These are phyloP conservation scores for Leersia perrieri DNA, from an alignment of 176 grass and related monocot species.

Conservation along the genomic window DNA sequence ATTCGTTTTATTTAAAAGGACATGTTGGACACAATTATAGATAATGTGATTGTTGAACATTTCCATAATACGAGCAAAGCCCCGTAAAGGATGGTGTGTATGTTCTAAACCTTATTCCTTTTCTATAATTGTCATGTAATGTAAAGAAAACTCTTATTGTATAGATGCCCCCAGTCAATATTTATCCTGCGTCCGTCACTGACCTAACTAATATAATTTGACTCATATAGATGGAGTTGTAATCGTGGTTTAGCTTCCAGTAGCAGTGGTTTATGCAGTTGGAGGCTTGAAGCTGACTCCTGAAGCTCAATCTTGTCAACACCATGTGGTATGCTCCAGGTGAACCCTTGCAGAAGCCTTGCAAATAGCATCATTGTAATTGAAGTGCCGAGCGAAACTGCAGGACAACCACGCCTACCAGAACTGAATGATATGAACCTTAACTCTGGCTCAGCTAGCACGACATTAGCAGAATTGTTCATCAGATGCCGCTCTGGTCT, in stretches of 20 bases:
- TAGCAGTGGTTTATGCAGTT: not conserved
- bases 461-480: not conserved
- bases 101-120: no score
- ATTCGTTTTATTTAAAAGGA: no score
- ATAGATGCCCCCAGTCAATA: no score
- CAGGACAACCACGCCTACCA: constrained; percentile 38
- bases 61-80: no score
- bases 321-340: not conserved
- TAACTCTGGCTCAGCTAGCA: constrained; percentile 22
- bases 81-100: no score
- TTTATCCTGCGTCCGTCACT: no score
- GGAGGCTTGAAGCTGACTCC: constrained; percentile 6
- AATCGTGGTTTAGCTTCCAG: constrained; percentile 17
- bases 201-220: no score
- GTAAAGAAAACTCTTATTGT: no score
- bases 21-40: no score
- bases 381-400: not conserved
- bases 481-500: constrained; percentile 27
- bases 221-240: not conserved
- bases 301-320: not conserved
- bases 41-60: no score
- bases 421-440: constrained; percentile 35
- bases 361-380: constrained; percentile 41
- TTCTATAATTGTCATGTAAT: no score
- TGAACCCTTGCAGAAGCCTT: constrained; percentile 45